Conservation (phyloP, 2,329 filamentous ascomycete species). For the Fusarium sambucinum region DNA sequence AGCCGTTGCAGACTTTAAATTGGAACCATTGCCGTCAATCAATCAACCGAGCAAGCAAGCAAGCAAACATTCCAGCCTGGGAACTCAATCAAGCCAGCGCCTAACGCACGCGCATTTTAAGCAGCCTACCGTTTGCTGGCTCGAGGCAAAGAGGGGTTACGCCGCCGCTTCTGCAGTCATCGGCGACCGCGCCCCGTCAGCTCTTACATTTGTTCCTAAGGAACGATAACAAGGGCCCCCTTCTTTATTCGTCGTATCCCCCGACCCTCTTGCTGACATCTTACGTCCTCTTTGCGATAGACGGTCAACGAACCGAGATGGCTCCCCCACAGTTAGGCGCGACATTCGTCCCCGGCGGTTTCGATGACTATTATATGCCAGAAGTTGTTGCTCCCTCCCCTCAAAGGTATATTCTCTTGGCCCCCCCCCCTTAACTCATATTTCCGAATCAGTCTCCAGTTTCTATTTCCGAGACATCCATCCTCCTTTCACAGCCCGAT, state of each 20-base stretch:
- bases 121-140: conserved; percentile 38
- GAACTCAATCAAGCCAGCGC: conserved; percentile 23
- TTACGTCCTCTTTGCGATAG: conserved; percentile 48
- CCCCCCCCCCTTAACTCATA: conserved; percentile 30
- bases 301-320: conserved; percentile 47
- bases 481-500: conserved; percentile 32
- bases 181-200: conserved; percentile 45
- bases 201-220: conserved; percentile 43
- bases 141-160: conserved; percentile 44
- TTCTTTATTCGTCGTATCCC: conserved; percentile 46
- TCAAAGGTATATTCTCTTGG: conserved; percentile 63
- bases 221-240: conserved; percentile 43
- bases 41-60: conserved; percentile 24
- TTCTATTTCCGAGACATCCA: conserved; percentile 37
- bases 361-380: conserved; percentile 72
- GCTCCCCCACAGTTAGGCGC: conserved; percentile 59
- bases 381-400: conserved; percentile 69
- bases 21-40: conserved; percentile 29
- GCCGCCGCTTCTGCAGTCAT: conserved; percentile 47
- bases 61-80: conserved; percentile 2
- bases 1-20: conserved; percentile 21
- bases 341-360: conserved; percentile 69
- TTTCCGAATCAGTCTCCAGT: conserved; percentile 37
- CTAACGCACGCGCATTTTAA: conserved; percentile 39
- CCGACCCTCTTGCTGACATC: conserved; percentile 50